A percentile compares a stretch with the other conserved stretches of the same genome.
phyloP scores from a whole-genome alignment of 2,329 filamentous ascomycete species.

The Claviceps maximensis region DNA sequence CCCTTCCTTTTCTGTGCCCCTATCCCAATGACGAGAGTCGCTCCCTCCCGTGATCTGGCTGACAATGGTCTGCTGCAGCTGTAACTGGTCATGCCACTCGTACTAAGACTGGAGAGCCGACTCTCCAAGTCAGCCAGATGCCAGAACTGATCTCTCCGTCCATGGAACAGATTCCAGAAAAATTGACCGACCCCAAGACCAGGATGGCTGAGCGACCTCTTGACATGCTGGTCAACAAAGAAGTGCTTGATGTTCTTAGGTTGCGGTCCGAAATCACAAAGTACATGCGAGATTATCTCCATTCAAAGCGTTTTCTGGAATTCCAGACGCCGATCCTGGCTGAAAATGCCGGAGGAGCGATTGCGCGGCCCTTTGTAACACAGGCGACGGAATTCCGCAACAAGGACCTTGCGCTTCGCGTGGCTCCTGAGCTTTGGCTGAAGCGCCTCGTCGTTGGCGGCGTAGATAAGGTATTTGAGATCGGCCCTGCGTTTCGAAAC shows the following conservation, averaged over 20 bases:
- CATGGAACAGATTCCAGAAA: constrained; percentile 64
- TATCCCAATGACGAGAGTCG: not conserved
- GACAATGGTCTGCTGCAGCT: constrained; percentile 31
- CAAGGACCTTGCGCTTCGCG: constrained; percentile 61
- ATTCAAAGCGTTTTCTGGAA: constrained; percentile 62
- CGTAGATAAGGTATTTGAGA: constrained; percentile 81
- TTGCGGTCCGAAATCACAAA: constrained; percentile 64
- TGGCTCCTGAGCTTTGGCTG: constrained; percentile 90
- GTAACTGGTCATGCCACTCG: constrained; percentile 57
- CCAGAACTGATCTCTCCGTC: constrained; percentile 65
- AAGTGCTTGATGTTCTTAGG: constrained; percentile 54
- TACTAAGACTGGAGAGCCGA: constrained; percentile 62
- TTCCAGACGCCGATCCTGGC: constrained; percentile 85
- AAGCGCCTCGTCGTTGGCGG: constrained; percentile 86
- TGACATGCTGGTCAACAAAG: constrained; percentile 66
- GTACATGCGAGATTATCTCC: constrained; percentile 60
- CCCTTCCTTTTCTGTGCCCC: not conserved
- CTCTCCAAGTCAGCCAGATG: constrained; percentile 52
- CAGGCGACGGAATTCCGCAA: constrained; percentile 61
- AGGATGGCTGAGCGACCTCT: constrained; percentile 69
- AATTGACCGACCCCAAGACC: constrained; percentile 56
- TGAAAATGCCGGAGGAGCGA: constrained; percentile 70
- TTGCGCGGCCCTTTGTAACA: constrained; percentile 77
- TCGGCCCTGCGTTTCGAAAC: constrained; percentile 85
- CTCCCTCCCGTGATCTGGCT: constrained; percentile 10